Conservation (phyloP, 495 filamentous ascomycete genomes). For the Aspergillus heteromorphus region DNA sequence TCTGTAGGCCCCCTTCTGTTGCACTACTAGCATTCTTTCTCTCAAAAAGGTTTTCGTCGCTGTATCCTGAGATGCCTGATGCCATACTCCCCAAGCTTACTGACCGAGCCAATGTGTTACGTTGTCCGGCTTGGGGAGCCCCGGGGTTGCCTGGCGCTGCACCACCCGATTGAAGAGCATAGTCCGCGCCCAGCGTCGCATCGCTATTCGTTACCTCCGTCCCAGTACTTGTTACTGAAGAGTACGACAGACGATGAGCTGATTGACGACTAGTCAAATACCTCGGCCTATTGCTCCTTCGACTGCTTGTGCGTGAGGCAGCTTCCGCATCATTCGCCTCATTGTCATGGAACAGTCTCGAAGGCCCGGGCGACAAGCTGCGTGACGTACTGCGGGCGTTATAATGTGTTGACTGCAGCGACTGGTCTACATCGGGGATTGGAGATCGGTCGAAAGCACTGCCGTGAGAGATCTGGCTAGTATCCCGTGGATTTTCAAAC, state of each 20-base stretch:
- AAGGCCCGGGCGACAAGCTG: constrained; percentile 35
- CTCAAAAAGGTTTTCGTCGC: constrained; percentile 51
- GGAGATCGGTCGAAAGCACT: constrained; percentile 22
- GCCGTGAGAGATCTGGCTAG: constrained; percentile 22
- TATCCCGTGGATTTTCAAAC: constrained; percentile 16
- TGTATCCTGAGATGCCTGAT: constrained; percentile 78
- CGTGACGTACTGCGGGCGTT: constrained; percentile 22
- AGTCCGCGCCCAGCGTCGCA: constrained; percentile 72
- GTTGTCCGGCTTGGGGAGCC: constrained; percentile 32
- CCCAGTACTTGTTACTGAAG: constrained; percentile 61
- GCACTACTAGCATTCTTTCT: constrained; percentile 32
- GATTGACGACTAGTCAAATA: constrained; percentile 67
- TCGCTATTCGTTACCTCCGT: constrained; percentile 60
- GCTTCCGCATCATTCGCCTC: constrained; percentile 23
- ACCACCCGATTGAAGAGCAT: constrained; percentile 78
- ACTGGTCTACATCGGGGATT: constrained; percentile 21
- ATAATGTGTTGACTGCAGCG: constrained; percentile 28
- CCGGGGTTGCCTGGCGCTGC: constrained; percentile 59
- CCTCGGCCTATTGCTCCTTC: constrained; percentile 54
- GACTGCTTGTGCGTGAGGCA: constrained; percentile 25
- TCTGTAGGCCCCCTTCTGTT: constrained; percentile 51
- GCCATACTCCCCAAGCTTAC: constrained; percentile 92
- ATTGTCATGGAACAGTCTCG: constrained; percentile 29
- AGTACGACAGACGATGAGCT: constrained; percentile 74
- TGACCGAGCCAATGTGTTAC: constrained; percentile 62